phyloP scores from a whole-genome alignment of 306 rosid species.

The Corylus heterophylla region DNA sequence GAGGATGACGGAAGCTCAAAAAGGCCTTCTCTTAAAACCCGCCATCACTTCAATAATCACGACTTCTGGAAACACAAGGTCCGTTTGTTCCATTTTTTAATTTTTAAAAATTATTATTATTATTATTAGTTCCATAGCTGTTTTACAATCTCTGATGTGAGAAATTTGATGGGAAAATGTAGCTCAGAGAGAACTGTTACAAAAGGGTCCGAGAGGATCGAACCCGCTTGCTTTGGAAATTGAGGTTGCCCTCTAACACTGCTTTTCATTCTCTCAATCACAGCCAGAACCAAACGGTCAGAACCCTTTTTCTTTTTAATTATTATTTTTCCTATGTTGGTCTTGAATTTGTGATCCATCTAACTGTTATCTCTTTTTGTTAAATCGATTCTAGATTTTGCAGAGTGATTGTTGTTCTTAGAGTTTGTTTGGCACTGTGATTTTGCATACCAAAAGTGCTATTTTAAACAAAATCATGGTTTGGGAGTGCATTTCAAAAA shows the following conservation, averaged over 20 bases:
- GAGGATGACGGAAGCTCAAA: background rate
- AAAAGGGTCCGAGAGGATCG: constrained; percentile 71
- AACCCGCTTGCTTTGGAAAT: constrained; percentile 74
- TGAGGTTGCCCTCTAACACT: constrained; percentile 38
- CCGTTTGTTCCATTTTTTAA: background rate
- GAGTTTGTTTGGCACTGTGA: too few species aligned
- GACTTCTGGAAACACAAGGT: constrained; percentile 75
- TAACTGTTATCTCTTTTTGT: background rate
- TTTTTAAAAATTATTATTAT: background rate
- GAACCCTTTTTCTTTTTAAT: background rate
- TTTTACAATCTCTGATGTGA: background rate
- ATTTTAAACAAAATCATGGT: too few species aligned
- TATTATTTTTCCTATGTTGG: background rate
- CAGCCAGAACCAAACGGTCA: constrained; percentile 41
- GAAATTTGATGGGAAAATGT: constrained; percentile 1
- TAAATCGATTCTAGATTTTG: background rate
- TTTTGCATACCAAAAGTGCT: too few species aligned
- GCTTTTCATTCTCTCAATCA: constrained; percentile 31
- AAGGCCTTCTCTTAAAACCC: constrained; percentile 50
- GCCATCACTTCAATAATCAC: constrained; percentile 45
- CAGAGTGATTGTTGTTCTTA: background rate
- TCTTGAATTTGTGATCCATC: background rate
- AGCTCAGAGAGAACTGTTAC: constrained; percentile 81
- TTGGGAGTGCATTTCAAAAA: too few species aligned
- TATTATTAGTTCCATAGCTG: background rate